Base-by-base conservation (phyloP, 306 rosid species). In the Cajanus cajan region DNA sequence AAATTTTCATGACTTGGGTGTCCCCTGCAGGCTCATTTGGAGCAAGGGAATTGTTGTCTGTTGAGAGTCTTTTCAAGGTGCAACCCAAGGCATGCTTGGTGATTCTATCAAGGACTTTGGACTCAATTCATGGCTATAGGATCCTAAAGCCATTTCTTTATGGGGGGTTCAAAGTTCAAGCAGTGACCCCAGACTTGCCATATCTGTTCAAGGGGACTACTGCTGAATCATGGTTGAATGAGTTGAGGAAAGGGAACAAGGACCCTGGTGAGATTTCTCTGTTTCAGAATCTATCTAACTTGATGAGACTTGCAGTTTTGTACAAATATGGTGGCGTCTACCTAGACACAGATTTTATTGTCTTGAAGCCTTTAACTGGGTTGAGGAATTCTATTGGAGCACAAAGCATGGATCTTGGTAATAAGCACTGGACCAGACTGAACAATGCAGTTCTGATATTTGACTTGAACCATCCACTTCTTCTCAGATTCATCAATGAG, bases 261-360 rank as follows among this genome's bases (percentile, higher is more conserved):
- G 97, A 93, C 77, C 98, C 98, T 6, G 98, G 98, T 62, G 88
- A 84, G 86, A 91, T 92, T 82, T 89, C 94, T 22, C 72, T 92
- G 73, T 81, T 86, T 68, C 98, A 91, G 83, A 93, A 95, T 45
- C 85, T 88, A 62, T 93, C 98, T 6, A 93, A 95, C 77, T 41
- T 95, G 40, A 69, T 93, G 16, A 89, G 98, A 68, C 91, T 92
- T 2, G 89, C 86, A 40, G 80, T 83, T 77, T 15, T 95, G 6
- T 91, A 89, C 87, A 91, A 85, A 69, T 90, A 92, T 72, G 99
- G 97, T 19, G 97, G 96, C 10, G 67, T 91, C 5, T 95, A 92
- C 65, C 31, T 95, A 16, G 99, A 92, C 83, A 83, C 87, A 4
- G 94, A 93, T 78, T 88, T 95, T 69, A 74, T 95, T 39, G 79